phyloP scores from a whole-genome alignment of 345 rosid genomes.

The Gossypium stocksii region DNA sequence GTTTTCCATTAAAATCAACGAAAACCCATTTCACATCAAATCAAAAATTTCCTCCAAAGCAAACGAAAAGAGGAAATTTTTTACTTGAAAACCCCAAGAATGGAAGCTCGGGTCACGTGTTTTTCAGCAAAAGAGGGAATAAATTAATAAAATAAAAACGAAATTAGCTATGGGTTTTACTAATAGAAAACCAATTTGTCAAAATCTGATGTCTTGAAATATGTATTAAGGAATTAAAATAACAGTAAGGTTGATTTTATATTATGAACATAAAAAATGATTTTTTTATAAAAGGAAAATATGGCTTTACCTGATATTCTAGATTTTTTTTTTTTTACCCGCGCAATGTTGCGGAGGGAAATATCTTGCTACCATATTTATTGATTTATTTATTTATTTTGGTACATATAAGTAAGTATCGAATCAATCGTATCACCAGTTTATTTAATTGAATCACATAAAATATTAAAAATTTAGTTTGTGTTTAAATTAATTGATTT shows the following conservation, averaged over 20 bases:
- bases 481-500: no score
- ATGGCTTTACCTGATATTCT: no score
- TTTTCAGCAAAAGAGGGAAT: not conserved
- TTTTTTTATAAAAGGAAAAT: not conserved
- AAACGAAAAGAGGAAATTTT: not conserved
- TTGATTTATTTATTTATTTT: no score
- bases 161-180: slow-evolving; percentile 13
- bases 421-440: no score
- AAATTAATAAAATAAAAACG: not conserved
- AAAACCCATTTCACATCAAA: slow-evolving; percentile 29
- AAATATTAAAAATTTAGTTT: no score
- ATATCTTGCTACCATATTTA: no score
- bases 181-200: not conserved
- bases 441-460: no score
- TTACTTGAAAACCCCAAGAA: slow-evolving; percentile 3
- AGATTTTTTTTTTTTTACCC: no score
- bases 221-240: not conserved
- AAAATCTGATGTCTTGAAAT: not conserved
- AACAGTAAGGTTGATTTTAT: not conserved
- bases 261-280: not conserved
- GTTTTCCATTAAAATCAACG: slow-evolving; percentile 13
- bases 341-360: no score
- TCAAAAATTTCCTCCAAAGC: slow-evolving; percentile 8
- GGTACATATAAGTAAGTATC: no score
- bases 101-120: not conserved